Conservation (phyloP, 2,329 filamentous ascomycete species). For the Colletotrichum euphorbiae region DNA sequence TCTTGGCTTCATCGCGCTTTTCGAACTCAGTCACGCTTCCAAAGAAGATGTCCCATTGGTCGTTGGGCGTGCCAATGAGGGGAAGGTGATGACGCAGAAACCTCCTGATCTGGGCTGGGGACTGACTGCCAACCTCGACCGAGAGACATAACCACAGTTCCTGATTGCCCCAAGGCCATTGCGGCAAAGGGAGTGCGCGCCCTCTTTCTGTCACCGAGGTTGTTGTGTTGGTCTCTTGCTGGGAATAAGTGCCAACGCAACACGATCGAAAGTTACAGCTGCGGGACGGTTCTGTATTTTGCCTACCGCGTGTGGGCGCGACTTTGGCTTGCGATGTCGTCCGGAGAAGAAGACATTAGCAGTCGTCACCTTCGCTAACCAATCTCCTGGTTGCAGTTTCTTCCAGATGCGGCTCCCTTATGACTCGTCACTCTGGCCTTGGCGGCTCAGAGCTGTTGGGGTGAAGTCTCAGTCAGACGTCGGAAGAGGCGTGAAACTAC, state of each 20-base stretch:
- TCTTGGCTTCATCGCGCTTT: constrained; percentile 20
- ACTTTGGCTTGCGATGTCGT: too few species aligned
- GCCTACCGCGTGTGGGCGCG: too few species aligned
- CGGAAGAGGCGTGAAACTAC: background rate
- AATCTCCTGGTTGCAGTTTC: background rate
- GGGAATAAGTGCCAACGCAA: too few species aligned
- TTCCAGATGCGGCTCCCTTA: background rate
- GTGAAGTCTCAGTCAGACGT: background rate
- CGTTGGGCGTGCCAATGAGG: constrained; percentile 17
- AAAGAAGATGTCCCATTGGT: background rate
- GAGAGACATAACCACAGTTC: background rate
- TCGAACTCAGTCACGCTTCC: constrained; percentile 13
- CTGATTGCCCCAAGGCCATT: background rate
- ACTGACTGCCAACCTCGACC: background rate
- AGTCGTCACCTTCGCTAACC: background rate
- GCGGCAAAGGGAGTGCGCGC: background rate
- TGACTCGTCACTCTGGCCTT: background rate
- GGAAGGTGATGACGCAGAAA: constrained; percentile 26
- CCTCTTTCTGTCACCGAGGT: background rate
- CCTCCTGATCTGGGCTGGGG: constrained; percentile 27
- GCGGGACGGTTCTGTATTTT: too few species aligned
- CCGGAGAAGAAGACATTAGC: background rate
- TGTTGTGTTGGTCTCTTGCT: too few species aligned
- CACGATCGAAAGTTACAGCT: too few species aligned
- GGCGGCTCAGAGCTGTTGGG: background rate